Percentiles rank a stretch among this genome's conserved stretches.
Conservation (phyloP, 2,329 filamentous ascomycete species). For the Aspergillus novoparasiticus region DNA sequence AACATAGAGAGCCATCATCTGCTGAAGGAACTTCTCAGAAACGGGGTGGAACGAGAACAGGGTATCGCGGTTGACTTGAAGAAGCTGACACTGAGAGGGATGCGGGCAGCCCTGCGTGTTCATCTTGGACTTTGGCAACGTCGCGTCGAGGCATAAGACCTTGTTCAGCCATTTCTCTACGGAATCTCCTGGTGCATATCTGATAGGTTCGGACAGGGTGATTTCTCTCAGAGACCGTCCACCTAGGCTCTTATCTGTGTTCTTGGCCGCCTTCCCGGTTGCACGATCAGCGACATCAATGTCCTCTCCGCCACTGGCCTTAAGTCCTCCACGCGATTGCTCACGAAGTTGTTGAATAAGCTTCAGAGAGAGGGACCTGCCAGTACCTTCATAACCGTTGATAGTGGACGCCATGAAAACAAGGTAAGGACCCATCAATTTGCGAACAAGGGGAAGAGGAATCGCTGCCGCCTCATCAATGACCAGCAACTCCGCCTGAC, state of each 20-base stretch:
- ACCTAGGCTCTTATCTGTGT: constrained; percentile 60
- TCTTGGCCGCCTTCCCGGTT: constrained; percentile 72
- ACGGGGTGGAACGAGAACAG: constrained; percentile 98
- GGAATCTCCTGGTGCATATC: constrained; percentile 85
- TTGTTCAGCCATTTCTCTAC: constrained; percentile 98
- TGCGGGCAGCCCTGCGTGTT: constrained; percentile 81
- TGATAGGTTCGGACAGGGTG: constrained; percentile 88
- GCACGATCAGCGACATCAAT: constrained; percentile 74
- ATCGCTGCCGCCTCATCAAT: constrained; percentile 98
- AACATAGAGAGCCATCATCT: constrained; percentile 97
- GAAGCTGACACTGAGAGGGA: constrained; percentile 85
- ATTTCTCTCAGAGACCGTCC: constrained; percentile 86
- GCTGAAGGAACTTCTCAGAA: constrained; percentile 94
- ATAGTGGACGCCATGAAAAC: constrained; percentile 99
- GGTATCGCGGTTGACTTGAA: constrained; percentile 94
- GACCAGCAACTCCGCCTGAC: constrained; percentile 91
- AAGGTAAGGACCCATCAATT: constrained; percentile 93
- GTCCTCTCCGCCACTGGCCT: constrained; percentile 55
- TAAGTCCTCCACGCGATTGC: constrained; percentile 72
- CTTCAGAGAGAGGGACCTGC: constrained; percentile 90
- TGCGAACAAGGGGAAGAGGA: constrained; percentile 85
- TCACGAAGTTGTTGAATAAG: constrained; percentile 96
- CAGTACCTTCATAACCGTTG: constrained; percentile 97
- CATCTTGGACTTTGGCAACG: constrained; percentile 75
- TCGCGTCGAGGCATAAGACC: constrained; percentile 90